Percentiles rank a stretch among this genome's conserved stretches.
Conservation (phyloP, 495 filamentous ascomycete species). For the Xylaria flabelliformis region DNA sequence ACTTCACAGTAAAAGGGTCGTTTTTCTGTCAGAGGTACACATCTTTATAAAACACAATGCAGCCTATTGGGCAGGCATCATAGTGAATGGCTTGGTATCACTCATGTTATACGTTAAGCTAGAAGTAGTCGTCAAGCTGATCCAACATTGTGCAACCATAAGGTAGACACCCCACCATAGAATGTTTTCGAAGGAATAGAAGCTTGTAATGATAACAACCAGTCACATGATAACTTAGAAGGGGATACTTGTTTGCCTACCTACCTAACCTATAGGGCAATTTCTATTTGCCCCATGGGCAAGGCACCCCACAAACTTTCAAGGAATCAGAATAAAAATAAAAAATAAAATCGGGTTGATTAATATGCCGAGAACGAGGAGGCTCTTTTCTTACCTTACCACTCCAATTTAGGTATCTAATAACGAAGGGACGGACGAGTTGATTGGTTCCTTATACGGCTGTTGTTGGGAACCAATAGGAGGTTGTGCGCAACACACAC, state of each 20-base stretch:
- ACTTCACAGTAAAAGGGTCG: too few relatives aligned
- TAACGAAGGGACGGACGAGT: background rate
- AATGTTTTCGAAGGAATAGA: slow-evolving; percentile 1
- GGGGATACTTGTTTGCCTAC: background rate
- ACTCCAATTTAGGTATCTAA: background rate
- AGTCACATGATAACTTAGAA: background rate
- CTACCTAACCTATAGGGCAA: background rate
- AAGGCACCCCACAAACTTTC: background rate
- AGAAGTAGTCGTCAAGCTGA: background rate
- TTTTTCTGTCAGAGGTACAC: too few relatives aligned
- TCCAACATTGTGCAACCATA: background rate
- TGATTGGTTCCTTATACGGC: slow-evolving; percentile 12
- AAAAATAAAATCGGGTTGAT: background rate
- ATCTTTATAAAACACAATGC: too few relatives aligned
- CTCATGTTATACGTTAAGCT: too few relatives aligned
- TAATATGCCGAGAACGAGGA: slow-evolving; percentile 1
- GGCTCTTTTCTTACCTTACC: background rate
- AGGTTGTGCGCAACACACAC: background rate
- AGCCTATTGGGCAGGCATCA: too few relatives aligned
- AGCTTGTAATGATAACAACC: background rate
- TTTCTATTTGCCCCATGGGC: background rate
- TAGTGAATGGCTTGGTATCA: too few relatives aligned
- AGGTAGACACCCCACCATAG: background rate
- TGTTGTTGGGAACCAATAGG: slow-evolving; percentile 5
- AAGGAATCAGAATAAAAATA: background rate